These are phyloP conservation scores for Vanrija sp. DNA, from an alignment of 1,284 basidiomycete genomes.

Conservation along the genomic window DNA sequence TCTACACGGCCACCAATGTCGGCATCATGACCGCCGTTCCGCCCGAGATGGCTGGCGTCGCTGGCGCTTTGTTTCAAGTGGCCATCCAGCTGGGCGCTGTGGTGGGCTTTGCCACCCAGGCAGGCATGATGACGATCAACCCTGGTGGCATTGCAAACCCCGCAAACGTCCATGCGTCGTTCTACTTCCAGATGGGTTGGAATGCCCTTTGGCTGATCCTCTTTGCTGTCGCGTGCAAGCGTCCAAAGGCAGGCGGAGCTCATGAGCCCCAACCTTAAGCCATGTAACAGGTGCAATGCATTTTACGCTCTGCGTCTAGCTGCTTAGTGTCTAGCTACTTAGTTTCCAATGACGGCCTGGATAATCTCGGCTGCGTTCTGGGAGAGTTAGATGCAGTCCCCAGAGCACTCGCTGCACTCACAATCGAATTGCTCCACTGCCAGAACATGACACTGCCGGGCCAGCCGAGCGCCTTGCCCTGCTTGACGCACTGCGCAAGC, in stretches of 20 bases:
- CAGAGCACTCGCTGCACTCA: constrained; percentile 6
- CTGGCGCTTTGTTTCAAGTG: constrained; percentile 37
- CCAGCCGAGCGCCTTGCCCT: constrained; percentile 25
- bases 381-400: too few species aligned
- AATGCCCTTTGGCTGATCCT: constrained; percentile 22
- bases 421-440: constrained; percentile 9
- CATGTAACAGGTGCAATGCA: too few species aligned
- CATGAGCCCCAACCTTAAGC: background rate
- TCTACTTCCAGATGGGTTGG: constrained; percentile 39
- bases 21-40: constrained; percentile 33
- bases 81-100: constrained; percentile 34
- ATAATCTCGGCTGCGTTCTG: too few species aligned
- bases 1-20: constrained; percentile 10
- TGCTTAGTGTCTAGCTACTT: too few species aligned
- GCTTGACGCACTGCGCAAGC: constrained; percentile 13
- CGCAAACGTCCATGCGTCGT: constrained; percentile 26
- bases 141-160: constrained; percentile 29
- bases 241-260: background rate
- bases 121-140: constrained; percentile 36
- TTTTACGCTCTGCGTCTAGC: too few species aligned
- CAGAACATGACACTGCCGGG: constrained; percentile 32
- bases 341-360: too few species aligned
- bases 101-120: constrained; percentile 35
- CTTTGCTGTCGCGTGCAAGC: constrained; percentile 34
- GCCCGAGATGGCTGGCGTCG: constrained; percentile 36